Base-by-base conservation (phyloP, 140 eudicot species). In the Erigeron philadelphicus region DNA sequence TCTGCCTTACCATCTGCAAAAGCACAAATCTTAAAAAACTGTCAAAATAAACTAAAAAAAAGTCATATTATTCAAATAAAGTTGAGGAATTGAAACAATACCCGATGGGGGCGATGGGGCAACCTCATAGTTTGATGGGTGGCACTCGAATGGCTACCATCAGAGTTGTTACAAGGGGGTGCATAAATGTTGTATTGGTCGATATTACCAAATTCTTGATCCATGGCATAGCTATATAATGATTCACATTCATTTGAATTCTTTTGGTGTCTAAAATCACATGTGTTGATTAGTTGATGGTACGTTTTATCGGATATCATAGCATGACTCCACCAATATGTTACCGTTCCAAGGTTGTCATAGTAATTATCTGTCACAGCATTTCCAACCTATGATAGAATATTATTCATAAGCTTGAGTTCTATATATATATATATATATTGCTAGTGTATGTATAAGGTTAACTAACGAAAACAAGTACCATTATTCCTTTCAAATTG, bases 311-410 rank as follows among this genome's bases (percentile, higher is more conserved):
- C 99, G 4, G 99, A 93, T 63, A 93, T 93, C 99, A 93, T 93
- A 12, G 99, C 99, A 57, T 93, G 99, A 83, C 97, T 93, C 99
- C 99, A 93, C 99, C 97, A 93, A 68, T 89, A 93, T 6, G 87
- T 85, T 72, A 93, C 97, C 4, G 99, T 93, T 76, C 99, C 99
- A 17, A 93, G 77, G 79, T 93, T 93, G 79, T 93, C 99, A 47
- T 93, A 93, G 82, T 93, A 87, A 69, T 89, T 85, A 79, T 93
- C 99, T 0, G 97, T 93, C 64, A 89, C 99, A 2, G 99, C 99
- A 77, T 93, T 93, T 19, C 99, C 99, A 11, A 89, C 99, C 99
- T 93, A 68, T 72, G 72, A 70, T 3, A 5, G 0, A 42, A 63
- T 52, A 68, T 3, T 41, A 23, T 43, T 40, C 43, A 48, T 67